These are phyloP conservation scores for Rhodamnia argentea DNA, from an alignment of 345 rosid genomes.

Conservation along the genomic window DNA sequence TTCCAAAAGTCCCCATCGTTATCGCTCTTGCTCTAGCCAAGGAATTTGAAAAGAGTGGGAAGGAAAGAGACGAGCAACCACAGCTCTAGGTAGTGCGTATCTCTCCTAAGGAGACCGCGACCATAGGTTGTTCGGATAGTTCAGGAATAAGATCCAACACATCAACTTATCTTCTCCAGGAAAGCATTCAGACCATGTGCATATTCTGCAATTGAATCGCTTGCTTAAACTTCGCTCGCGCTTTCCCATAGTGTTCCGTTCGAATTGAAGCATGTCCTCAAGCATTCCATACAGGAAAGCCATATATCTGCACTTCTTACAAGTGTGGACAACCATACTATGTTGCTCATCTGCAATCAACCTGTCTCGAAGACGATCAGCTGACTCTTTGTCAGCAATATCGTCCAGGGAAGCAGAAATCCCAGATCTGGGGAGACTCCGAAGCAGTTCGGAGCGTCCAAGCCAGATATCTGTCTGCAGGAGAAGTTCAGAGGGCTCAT, in stretches of 20 bases:
- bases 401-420: constrained; percentile 90
- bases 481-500: constrained; percentile 67
- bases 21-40: too few species aligned
- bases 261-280: constrained; percentile 97
- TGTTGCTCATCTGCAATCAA: constrained; percentile 81
- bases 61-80: too few species aligned
- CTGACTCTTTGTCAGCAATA: constrained; percentile 78
- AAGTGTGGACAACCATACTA: constrained; percentile 94
- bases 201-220: too few species aligned
- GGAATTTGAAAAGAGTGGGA: too few species aligned
- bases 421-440: constrained; percentile 90
- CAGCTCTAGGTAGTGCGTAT: too few species aligned
- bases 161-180: too few species aligned
- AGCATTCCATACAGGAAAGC: constrained; percentile 91
- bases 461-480: constrained; percentile 69
- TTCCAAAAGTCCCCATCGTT: too few species aligned
- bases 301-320: constrained; percentile 97
- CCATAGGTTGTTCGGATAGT: too few species aligned
- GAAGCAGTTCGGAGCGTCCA: constrained; percentile 90
- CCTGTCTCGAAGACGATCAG: constrained; percentile 72
- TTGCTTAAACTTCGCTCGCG: constrained; percentile 84
- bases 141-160: too few species aligned
- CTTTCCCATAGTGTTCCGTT: constrained; percentile 88
- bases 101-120: too few species aligned
- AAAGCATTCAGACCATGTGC: too few species aligned